These are phyloP conservation scores for Boletus rufocinnamomeus DNA, from an alignment of 768 basidiomycete species.

Conservation along the genomic window DNA sequence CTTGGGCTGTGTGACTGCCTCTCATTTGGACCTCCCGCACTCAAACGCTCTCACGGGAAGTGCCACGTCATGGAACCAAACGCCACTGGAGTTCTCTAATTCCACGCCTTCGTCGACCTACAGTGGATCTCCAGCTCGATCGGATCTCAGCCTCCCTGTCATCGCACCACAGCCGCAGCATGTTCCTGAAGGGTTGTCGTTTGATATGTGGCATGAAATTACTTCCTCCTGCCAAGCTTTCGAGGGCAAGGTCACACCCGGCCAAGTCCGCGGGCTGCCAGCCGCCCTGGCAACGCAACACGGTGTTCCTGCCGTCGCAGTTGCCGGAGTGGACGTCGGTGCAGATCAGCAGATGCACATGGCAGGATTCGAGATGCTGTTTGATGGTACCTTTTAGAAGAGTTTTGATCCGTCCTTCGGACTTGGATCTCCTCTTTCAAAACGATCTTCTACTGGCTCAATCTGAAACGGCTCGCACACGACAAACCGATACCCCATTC, in stretches of 20 bases:
- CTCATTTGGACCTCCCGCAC: slow-evolving; percentile 15
- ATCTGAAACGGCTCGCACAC: neutral
- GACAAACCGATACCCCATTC: slow-evolving; percentile 1
- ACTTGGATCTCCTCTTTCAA: neutral
- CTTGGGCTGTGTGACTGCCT: slow-evolving; percentile 3
- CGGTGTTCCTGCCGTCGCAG: neutral
- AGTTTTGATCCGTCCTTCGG: slow-evolving; percentile 7
- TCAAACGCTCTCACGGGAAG: slow-evolving; percentile 6
- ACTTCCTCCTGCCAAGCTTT: neutral
- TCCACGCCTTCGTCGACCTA: slow-evolving; percentile 46
- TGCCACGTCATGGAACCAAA: slow-evolving; percentile 7
- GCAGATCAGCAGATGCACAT: slow-evolving; percentile 6
- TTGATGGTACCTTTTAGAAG: slow-evolving; percentile 17
- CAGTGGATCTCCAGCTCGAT: slow-evolving; percentile 42
- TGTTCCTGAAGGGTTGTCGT: neutral
- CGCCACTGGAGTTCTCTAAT: slow-evolving; percentile 19
- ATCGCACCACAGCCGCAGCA: slow-evolving; percentile 33
- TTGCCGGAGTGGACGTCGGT: slow-evolving; percentile 10
- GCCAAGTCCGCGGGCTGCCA: slow-evolving; percentile 2
- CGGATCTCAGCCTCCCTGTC: slow-evolving; percentile 32
- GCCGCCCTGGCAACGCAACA: slow-evolving; percentile 6
- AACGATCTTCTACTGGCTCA: neutral
- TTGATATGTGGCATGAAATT: slow-evolving; percentile 26
- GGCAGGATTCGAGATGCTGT: slow-evolving; percentile 20
- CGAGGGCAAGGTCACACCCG: neutral